Conservation (phyloP, 768 basidiomycete genomes). For the Filobasidium floriforme region DNA sequence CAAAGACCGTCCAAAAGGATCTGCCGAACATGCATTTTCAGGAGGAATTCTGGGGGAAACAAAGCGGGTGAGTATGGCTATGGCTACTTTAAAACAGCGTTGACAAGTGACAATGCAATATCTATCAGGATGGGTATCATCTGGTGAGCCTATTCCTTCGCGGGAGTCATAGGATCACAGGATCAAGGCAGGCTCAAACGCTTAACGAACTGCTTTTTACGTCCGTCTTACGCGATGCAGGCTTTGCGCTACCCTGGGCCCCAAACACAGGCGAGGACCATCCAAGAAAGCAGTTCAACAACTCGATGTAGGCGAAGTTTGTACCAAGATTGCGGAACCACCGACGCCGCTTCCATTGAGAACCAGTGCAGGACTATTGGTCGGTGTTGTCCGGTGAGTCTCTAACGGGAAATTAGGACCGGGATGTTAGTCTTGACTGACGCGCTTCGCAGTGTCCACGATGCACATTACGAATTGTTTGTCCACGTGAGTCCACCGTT, state of each 20-base stretch:
- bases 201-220: conserved; percentile 18
- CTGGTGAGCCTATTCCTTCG: neutral
- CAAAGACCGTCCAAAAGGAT: too few relatives aligned
- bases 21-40: neutral
- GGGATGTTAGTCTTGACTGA: neutral
- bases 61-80: neutral
- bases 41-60: neutral
- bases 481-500: conserved; percentile 9
- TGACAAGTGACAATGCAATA: neutral
- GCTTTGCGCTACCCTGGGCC: conserved; percentile 24
- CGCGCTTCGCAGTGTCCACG: conserved; percentile 11
- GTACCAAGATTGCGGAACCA: conserved; percentile 20
- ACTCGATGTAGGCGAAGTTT: conserved; percentile 15
- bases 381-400: conserved; percentile 22
- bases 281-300: conserved; percentile 17
- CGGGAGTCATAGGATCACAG: too few relatives aligned
- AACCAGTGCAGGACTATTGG: conserved; percentile 21
- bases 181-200: neutral
- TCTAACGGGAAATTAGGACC: neutral
- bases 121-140: conserved; percentile 10
- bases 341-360: conserved; percentile 18
- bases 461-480: conserved; percentile 19
- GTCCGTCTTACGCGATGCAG: conserved; percentile 12
- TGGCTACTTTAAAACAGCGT: neutral
- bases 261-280: conserved; percentile 3